phyloP scores from a whole-genome alignment of 345 rosid species.

The Passiflora organensis region DNA sequence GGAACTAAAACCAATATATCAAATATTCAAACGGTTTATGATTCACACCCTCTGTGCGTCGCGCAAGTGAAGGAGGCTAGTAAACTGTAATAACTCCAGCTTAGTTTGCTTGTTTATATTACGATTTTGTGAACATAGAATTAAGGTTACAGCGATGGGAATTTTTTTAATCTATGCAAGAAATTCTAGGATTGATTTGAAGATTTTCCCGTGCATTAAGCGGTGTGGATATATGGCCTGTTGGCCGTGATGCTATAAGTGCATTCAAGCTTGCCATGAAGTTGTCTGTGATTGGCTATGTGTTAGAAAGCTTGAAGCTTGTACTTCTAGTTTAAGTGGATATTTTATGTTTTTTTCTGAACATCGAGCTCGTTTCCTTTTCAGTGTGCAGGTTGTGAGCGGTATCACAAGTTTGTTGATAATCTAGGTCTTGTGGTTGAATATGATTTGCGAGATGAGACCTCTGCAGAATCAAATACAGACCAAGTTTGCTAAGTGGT shows the following conservation, averaged over 20 bases:
- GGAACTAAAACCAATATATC: no score
- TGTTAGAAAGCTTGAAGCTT: background rate
- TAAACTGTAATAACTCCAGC: no score
- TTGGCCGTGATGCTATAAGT: background rate
- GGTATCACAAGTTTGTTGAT: constrained; percentile 82
- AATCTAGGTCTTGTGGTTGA: constrained; percentile 83
- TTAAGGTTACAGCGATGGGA: no score
- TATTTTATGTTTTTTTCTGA: constrained; percentile 11
- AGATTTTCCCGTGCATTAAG: background rate
- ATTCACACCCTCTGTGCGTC: no score
- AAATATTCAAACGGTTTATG: no score
- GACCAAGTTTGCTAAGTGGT: constrained; percentile 39
- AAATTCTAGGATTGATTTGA: no score
- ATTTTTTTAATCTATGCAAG: no score
- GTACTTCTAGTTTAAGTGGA: constrained; percentile 2
- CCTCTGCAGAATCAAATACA: constrained; percentile 24
- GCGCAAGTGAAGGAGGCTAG: no score
- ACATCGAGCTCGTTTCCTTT: constrained; percentile 17
- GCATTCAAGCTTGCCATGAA: background rate
- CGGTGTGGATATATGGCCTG: no score
- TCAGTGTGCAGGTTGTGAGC: constrained; percentile 91
- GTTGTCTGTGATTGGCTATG: background rate
- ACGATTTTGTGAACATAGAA: no score
- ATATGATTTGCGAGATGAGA: constrained; percentile 63
- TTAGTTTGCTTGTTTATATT: no score